These are phyloP conservation scores for Tilletiaria anomala DNA, from an alignment of 1,284 basidiomycete species.

Conservation along the genomic window DNA sequence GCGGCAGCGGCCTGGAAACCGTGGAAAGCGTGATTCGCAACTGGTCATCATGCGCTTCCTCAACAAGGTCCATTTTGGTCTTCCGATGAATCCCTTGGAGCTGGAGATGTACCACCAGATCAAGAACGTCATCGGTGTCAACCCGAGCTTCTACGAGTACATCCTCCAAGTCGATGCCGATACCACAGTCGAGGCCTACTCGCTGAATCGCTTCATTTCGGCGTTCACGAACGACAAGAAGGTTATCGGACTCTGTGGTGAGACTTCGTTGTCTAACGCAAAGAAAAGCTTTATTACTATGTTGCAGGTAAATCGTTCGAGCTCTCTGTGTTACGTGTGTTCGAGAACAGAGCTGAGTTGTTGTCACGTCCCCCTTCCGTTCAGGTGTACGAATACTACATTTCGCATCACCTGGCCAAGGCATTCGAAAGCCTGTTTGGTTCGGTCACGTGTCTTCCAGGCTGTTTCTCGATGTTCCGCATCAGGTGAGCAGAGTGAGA, in stretches of 20 bases:
- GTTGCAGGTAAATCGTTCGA: constrained; percentile 53
- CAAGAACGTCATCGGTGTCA: constrained; percentile 97
- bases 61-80: constrained; percentile 94
- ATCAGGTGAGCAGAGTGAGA: too few species aligned
- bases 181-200: constrained; percentile 66
- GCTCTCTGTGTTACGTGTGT: too few species aligned
- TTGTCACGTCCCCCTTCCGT: too few species aligned
- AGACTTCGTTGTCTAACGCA: constrained; percentile 74
- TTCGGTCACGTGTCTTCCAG: constrained; percentile 92
- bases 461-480: constrained; percentile 40
- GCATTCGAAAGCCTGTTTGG: constrained; percentile 94
- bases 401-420: constrained; percentile 68
- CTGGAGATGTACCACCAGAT: constrained; percentile 98
- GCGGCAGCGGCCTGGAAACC: constrained; percentile 76
- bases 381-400: constrained; percentile 43
- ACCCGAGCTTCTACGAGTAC: constrained; percentile 96
- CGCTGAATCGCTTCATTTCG: constrained; percentile 76
- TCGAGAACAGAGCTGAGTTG: background rate
- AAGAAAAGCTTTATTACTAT: constrained; percentile 90
- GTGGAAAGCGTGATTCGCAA: constrained; percentile 60
- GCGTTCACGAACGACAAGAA: constrained; percentile 78
- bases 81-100: constrained; percentile 90
- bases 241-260: constrained; percentile 79
- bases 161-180: constrained; percentile 94
- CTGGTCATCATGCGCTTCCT: constrained; percentile 92